phyloP scores from a whole-genome alignment of 2,329 filamentous ascomycete species.

The Parastagonospora avenae region DNA sequence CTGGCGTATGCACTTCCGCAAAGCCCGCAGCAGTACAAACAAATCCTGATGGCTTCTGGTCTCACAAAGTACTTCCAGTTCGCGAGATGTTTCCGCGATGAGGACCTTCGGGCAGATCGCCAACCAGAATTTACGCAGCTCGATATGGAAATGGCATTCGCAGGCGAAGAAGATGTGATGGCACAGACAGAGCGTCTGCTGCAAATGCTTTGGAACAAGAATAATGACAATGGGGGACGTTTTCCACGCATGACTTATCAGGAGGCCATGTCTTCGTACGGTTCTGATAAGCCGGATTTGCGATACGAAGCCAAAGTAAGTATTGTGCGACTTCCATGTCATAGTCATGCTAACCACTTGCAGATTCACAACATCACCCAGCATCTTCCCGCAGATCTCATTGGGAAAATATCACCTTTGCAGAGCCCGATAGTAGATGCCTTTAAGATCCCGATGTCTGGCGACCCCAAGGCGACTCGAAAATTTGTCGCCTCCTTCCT shows the following conservation, averaged over 20 bases:
- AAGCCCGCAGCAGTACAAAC: constrained; percentile 98
- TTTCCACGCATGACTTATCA: constrained; percentile 73
- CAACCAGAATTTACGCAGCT: constrained; percentile 98
- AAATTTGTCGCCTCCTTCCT: constrained; percentile 73
- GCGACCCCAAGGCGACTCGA: constrained; percentile 59
- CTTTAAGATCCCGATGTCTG: constrained; percentile 67
- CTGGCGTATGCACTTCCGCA: constrained; percentile 90
- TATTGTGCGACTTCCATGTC: not conserved
- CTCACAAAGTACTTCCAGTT: constrained; percentile 87
- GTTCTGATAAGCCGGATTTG: constrained; percentile 90
- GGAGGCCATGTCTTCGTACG: constrained; percentile 78
- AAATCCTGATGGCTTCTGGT: constrained; percentile 92
- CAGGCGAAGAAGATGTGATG: constrained; percentile 74
- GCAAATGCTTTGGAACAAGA: constrained; percentile 59
- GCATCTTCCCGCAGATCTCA: constrained; percentile 66
- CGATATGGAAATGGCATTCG: constrained; percentile 93
- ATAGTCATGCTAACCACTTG: constrained; percentile 24
- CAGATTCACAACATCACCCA: constrained; percentile 71
- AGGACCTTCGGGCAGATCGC: constrained; percentile 87
- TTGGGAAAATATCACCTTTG: constrained; percentile 75
- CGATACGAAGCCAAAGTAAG: constrained; percentile 71
- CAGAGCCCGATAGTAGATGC: constrained; percentile 74
- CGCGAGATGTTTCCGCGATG: constrained; percentile 92
- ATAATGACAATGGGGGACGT: constrained; percentile 48
- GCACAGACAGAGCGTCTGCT: constrained; percentile 60